phyloP scores from a whole-genome alignment of 2,329 filamentous ascomycete species.

The Fusarium heterosporum region DNA sequence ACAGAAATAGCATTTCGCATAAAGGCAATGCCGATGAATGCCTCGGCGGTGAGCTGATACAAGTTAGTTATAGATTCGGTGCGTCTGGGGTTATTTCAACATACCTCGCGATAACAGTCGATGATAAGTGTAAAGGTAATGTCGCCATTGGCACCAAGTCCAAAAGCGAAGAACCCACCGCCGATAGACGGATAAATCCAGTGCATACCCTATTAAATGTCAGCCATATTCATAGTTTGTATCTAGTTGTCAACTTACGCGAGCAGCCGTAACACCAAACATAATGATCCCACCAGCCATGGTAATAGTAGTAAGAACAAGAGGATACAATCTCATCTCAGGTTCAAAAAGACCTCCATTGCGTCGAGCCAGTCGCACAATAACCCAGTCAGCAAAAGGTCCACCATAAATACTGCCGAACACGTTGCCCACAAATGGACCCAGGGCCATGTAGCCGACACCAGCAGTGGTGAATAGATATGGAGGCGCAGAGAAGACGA shows the following conservation, averaged over 20 bases:
- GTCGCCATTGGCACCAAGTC: slow-evolving; percentile 54
- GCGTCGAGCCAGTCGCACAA: slow-evolving; percentile 52
- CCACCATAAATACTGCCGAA: slow-evolving; percentile 56
- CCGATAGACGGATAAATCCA: slow-evolving; percentile 56
- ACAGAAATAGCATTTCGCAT: slow-evolving; percentile 49
- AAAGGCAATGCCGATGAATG: slow-evolving; percentile 51
- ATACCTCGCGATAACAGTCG: slow-evolving; percentile 51
- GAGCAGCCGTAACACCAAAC: slow-evolving; percentile 53
- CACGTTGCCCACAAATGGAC: slow-evolving; percentile 53
- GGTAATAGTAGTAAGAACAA: slow-evolving; percentile 47
- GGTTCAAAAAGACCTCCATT: slow-evolving; percentile 58
- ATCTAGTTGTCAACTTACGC: slow-evolving; percentile 41
- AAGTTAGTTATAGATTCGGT: background rate
- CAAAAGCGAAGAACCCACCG: slow-evolving; percentile 53
- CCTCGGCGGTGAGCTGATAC: slow-evolving; percentile 41
- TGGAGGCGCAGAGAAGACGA: slow-evolving; percentile 52
- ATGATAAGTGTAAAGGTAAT: slow-evolving; percentile 52
- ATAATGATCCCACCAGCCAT: slow-evolving; percentile 55
- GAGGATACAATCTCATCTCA: slow-evolving; percentile 56
- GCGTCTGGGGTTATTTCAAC: background rate
- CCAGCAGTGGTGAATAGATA: slow-evolving; percentile 47
- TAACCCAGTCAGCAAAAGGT: slow-evolving; percentile 53
- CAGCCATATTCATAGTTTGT: background rate
- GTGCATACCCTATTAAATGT: slow-evolving; percentile 54
- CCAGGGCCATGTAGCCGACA: slow-evolving; percentile 48